Percentiles rank a stretch among this genome's conserved stretches.
phyloP scores from a whole-genome alignment of 1,284 basidiomycete genomes.

The Trichosporon sp. region DNA sequence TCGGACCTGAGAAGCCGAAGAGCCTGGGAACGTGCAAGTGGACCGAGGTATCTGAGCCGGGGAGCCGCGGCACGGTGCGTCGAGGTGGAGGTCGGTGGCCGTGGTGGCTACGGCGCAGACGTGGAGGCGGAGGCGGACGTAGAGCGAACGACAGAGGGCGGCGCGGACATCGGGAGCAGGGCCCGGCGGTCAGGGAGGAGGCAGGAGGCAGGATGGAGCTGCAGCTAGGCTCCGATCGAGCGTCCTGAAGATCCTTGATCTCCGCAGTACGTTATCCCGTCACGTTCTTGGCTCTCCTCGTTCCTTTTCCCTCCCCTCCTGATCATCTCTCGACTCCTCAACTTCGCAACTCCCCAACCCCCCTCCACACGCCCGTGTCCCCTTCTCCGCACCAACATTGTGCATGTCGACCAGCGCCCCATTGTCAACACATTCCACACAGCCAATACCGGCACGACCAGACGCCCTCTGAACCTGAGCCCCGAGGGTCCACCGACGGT shows the following conservation, averaged over 20 bases:
- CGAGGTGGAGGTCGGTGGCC: neutral
- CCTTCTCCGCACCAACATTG: neutral
- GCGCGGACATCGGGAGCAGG: neutral
- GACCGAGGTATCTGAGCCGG: neutral
- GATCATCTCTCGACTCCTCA: neutral
- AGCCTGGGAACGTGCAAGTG: neutral
- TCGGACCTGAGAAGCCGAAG: neutral
- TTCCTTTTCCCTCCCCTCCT: neutral
- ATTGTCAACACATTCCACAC: neutral
- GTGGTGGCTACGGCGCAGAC: neutral
- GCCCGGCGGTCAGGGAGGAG: neutral
- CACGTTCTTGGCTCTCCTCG: neutral
- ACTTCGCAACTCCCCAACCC: neutral
- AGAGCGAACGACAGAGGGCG: neutral
- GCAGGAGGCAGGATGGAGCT: no score
- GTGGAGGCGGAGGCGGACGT: neutral
- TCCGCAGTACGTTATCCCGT: neutral
- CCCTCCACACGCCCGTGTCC: neutral
- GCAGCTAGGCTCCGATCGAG: neutral
- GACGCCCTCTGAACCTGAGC: neutral
- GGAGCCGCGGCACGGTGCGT: no score
- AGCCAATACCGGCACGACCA: neutral
- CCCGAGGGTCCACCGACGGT: neutral
- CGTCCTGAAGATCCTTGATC: neutral
- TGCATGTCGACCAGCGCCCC: neutral